Percentiles rank a stretch among this genome's conserved stretches.
Evolutionary conservation across 352 stramenopile genomes (phyloP).

Genomic region (Globisporangium nunn): DNA sequence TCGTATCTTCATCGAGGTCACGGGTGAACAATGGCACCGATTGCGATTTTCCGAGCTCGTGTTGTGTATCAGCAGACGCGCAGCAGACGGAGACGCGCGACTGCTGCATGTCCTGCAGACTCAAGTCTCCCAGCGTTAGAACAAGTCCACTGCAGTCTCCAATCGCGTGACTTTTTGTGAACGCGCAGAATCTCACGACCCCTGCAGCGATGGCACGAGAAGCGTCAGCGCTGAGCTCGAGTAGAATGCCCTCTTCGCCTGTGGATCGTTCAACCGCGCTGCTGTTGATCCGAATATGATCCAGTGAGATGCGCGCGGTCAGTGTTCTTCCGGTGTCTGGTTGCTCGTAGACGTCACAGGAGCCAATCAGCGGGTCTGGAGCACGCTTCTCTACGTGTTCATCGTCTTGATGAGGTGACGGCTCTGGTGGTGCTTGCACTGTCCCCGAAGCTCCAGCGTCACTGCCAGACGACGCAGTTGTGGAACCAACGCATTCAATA

Average conservation of each 20-base stretch:
- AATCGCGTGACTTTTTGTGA: constrained; percentile 30
- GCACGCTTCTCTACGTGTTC: background rate
- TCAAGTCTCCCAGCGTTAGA: constrained; percentile 3
- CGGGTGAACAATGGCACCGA: background rate
- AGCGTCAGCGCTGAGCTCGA: constrained; percentile 26
- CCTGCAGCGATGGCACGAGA: constrained; percentile 9
- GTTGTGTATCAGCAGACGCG: constrained; percentile 11
- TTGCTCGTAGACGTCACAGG: no score
- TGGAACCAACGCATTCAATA: constrained; percentile 19
- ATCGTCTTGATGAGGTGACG: background rate
- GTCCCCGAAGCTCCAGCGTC: background rate
- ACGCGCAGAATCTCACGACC: constrained; percentile 26
- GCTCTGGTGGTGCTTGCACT: background rate
- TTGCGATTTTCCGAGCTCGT: constrained; percentile 1
- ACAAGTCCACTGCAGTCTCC: constrained; percentile 20
- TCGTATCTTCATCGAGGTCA: background rate
- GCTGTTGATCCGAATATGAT: constrained; percentile 23
- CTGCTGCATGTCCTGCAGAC: constrained; percentile 1
- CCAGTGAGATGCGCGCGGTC: constrained; percentile 19
- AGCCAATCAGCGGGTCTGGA: background rate
- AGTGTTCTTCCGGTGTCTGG: no score
- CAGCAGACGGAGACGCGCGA: constrained; percentile 17
- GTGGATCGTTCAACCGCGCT: constrained; percentile 19
- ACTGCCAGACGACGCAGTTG: background rate
- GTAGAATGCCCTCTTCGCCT: constrained; percentile 26